A percentile compares a stretch with the other conserved stretches of the same genome.
Evolutionary conservation across 371 early-diverging fungal species (phyloP).

Genomic region (Mucor sp.): DNA sequence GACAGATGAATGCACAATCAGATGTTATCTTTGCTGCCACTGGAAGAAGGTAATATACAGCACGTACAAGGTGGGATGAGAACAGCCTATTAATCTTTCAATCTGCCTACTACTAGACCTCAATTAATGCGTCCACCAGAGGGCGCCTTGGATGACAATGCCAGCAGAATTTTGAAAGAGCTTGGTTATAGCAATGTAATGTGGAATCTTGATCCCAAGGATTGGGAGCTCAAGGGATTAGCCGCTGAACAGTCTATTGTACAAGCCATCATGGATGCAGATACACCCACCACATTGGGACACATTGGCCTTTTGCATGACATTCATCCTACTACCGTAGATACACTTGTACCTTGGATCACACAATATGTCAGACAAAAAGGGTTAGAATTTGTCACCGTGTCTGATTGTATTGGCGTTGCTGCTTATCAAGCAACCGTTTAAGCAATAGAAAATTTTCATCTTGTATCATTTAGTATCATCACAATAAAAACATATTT

Average conservation of each 20-base stretch:
- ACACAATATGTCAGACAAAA: constrained; percentile 37
- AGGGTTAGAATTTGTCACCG: constrained; percentile 31
- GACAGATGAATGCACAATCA: constrained; percentile 20
- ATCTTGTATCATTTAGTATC: neutral
- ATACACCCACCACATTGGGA: constrained; percentile 6
- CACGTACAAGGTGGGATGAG: neutral
- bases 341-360: constrained; percentile 31
- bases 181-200: constrained; percentile 18
- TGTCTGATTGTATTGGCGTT: constrained; percentile 27
- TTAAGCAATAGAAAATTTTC: neutral
- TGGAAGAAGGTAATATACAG: constrained; percentile 6
- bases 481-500: neutral
- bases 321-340: constrained; percentile 45
- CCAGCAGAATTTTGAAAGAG: constrained; percentile 8
- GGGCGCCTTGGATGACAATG: constrained; percentile 13
- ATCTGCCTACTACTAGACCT: neutral
- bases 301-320: constrained; percentile 29
- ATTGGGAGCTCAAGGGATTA: constrained; percentile 11
- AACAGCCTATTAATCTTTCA: neutral
- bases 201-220: constrained; percentile 26
- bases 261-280: constrained; percentile 13
- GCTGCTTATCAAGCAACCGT: neutral
- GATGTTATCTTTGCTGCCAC: constrained; percentile 21
- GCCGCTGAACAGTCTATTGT: neutral
- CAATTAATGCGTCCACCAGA: constrained; percentile 23